These are phyloP conservation scores for Xylogone sp. DNA, from an alignment of 2,329 filamentous ascomycete genomes.

Conservation along the genomic window DNA sequence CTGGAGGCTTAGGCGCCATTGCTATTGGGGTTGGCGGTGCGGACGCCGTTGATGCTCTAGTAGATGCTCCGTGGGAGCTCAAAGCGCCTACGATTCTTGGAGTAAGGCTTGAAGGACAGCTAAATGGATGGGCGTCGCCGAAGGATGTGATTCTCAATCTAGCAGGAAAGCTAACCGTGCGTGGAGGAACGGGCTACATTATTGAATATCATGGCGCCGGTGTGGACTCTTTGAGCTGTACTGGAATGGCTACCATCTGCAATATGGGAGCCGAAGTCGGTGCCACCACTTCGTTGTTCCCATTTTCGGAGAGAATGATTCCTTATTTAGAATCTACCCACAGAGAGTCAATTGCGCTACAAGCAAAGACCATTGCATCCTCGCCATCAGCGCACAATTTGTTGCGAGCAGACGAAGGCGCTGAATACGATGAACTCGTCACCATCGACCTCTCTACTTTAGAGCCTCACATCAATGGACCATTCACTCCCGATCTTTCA, in stretches of 20 bases:
- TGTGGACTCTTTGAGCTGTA: slow-evolving; percentile 83
- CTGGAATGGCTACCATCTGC: slow-evolving; percentile 87
- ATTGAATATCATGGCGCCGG: slow-evolving; percentile 93
- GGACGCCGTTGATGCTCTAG: slow-evolving; percentile 93
- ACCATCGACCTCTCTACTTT: slow-evolving; percentile 85
- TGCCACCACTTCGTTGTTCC: slow-evolving; percentile 79
- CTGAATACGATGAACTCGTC: slow-evolving; percentile 86
- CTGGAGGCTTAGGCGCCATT: slow-evolving; percentile 88
- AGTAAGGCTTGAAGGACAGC: slow-evolving; percentile 76
- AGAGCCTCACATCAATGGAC: slow-evolving; percentile 95
- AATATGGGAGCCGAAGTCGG: slow-evolving; percentile 88
- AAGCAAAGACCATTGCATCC: slow-evolving; percentile 25
- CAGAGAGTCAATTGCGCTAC: slow-evolving; percentile 43
- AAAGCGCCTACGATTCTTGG: slow-evolving; percentile 91
- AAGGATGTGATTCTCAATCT: slow-evolving; percentile 94
- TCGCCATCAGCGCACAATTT: slow-evolving; percentile 49
- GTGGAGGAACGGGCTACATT: slow-evolving; percentile 89
- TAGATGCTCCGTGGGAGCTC: slow-evolving; percentile 95
- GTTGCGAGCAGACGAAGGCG: slow-evolving; percentile 74
- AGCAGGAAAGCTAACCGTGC: slow-evolving; percentile 84
- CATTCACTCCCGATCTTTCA: slow-evolving; percentile 92
- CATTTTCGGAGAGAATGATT: slow-evolving; percentile 78
- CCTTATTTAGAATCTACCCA: slow-evolving; percentile 86
- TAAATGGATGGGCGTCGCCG: slow-evolving; percentile 87
- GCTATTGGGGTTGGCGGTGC: slow-evolving; percentile 97